Conservation (phyloP, 768 basidiomycete species). For the Psilocybe azurescens region DNA sequence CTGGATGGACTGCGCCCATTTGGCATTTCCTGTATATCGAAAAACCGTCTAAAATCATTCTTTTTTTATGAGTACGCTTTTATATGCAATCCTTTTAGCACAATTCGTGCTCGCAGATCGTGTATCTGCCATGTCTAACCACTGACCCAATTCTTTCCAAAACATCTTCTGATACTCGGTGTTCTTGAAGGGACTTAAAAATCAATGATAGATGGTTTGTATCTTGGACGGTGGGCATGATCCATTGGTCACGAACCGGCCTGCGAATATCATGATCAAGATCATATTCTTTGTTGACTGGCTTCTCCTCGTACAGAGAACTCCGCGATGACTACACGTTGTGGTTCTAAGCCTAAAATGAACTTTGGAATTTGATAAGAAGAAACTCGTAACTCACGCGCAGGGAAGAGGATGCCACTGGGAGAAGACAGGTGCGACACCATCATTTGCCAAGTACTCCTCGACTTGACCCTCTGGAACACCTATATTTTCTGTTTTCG, state of each 20-base stretch:
- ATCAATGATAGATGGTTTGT: conserved; percentile 45
- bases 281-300: no score
- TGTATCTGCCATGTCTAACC: conserved; percentile 42
- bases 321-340: conserved; percentile 15
- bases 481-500: not conserved
- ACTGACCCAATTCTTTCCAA: conserved; percentile 43
- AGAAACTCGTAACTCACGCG: conserved; percentile 31
- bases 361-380: not conserved
- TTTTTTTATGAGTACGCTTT: not conserved
- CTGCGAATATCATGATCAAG: not conserved
- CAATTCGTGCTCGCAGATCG: not conserved
- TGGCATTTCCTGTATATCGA: not conserved
- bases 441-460: conserved; percentile 49
- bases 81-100: not conserved
- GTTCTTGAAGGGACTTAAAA: conserved; percentile 38
- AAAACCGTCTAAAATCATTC: conserved; percentile 3
- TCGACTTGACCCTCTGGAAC: conserved; percentile 25
- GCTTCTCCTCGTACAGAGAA: not conserved
- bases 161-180: conserved; percentile 41
- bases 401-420: conserved; percentile 56
- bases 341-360: conserved; percentile 8
- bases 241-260: conserved; percentile 44
- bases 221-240: conserved; percentile 39
- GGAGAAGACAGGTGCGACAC: conserved; percentile 54
- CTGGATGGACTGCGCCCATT: not conserved